phyloP scores from a whole-genome alignment of 306 rosid genomes.

The Oemleria cerasiformis region DNA sequence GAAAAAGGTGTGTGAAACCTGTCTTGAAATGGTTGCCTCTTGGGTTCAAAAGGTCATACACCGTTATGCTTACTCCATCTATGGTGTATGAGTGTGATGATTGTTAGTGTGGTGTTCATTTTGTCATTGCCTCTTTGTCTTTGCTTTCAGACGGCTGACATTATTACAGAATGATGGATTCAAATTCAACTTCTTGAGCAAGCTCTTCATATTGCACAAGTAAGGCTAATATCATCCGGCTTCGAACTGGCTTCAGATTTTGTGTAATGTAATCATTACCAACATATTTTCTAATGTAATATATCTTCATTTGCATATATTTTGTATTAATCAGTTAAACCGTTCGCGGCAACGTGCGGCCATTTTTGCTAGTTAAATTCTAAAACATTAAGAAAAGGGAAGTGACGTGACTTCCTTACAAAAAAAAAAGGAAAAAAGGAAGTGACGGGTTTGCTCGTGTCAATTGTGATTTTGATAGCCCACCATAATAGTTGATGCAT shows the following conservation, averaged over 20 bases:
- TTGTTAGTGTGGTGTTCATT: constrained; percentile 7
- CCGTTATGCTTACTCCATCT: background rate
- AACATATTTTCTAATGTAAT: too few relatives aligned
- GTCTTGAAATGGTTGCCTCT: constrained; percentile 41
- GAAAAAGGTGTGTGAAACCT: background rate
- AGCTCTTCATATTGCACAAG: constrained; percentile 78
- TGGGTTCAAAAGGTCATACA: constrained; percentile 23
- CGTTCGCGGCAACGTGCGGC: too few relatives aligned
- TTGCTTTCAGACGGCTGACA: constrained; percentile 57
- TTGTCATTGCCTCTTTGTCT: constrained; percentile 21
- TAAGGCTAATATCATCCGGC: constrained; percentile 18
- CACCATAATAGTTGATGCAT: background rate
- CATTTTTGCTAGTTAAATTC: too few relatives aligned
- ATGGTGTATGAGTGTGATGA: background rate
- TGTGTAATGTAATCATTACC: background rate
- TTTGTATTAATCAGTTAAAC: too few relatives aligned
- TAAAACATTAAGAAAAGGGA: too few relatives aligned
- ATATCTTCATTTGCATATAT: background rate
- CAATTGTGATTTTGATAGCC: background rate
- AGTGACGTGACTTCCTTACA: too few relatives aligned
- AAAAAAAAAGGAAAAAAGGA: too few relatives aligned
- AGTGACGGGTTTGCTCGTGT: background rate
- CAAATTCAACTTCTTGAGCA: constrained; percentile 92
- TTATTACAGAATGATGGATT: constrained; percentile 83
- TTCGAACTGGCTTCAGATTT: background rate